A percentile compares a stretch with the other conserved stretches of the same genome.
Evolutionary conservation across 1,284 basidiomycete genomes (phyloP).

Genomic region (Ceratobasidium sp.): DNA sequence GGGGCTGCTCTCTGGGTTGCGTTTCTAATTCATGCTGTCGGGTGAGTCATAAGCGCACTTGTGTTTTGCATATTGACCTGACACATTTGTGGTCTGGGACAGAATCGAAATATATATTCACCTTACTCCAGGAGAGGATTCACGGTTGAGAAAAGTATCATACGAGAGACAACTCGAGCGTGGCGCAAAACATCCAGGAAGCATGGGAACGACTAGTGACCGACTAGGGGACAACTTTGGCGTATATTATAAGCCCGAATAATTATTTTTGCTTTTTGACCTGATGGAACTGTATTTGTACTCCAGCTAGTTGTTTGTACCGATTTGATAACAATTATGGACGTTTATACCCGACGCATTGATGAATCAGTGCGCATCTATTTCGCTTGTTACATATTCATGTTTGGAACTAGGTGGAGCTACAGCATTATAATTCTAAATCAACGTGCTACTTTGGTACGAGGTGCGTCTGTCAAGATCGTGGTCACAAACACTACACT

Average conservation of each 20-base stretch:
- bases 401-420: too few species aligned
- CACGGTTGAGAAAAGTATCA: slow-evolving; percentile 36
- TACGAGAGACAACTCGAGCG: slow-evolving; percentile 42
- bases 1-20: slow-evolving; percentile 36
- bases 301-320: too few species aligned
- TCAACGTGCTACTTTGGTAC: too few species aligned
- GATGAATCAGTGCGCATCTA: too few species aligned
- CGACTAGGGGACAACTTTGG: slow-evolving; percentile 43
- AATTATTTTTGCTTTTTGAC: background rate
- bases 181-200: slow-evolving; percentile 25
- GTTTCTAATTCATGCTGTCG: slow-evolving; percentile 36
- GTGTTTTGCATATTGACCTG: background rate
- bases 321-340: too few species aligned
- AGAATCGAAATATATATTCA: slow-evolving; percentile 36
- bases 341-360: too few species aligned
- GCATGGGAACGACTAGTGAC: slow-evolving; percentile 37
- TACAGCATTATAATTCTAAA: too few species aligned
- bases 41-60: background rate
- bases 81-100: background rate
- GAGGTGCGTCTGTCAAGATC: too few species aligned
- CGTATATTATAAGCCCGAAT: slow-evolving; percentile 17
- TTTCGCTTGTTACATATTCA: too few species aligned
- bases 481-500: too few species aligned
- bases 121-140: slow-evolving; percentile 38
- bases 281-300: too few species aligned